Base-by-base conservation (phyloP, 805 yeast species). In the Priceomyces medius region DNA sequence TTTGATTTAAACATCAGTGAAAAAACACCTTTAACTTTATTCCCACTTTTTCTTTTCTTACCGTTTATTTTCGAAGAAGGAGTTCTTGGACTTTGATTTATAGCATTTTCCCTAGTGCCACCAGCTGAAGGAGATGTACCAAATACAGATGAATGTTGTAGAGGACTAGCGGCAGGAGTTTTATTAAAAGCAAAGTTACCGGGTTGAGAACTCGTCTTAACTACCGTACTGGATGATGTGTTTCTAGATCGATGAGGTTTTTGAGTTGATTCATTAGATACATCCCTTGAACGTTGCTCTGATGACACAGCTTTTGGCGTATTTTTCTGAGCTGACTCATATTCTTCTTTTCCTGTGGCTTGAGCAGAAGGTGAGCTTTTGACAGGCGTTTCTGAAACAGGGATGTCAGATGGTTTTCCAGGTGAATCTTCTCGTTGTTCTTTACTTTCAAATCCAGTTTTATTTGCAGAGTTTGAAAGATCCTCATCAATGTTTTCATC, bases 11-110 rank as follows among this genome's bases (percentile, higher is more conserved):
- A 73, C 72, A 75, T 71, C 43, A 66, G 77, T 2, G 81, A 63
- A 40, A 84, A 71, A 2, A 80, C 83, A 4, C 81, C 85, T 44
- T 77, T 76, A 42, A 81, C 75, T 42, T 78, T 71, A 45, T 70
- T 75, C 1, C 79, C 75, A 47, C 73, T 74, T 47, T 69, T 72
- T 40, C 73, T 58, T 35, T 48, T 53, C 29, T 48, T 46, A 12
- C 51, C 45, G 35, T 44, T 46, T 19, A 20, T 12, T 20, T 43
- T 46, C 5, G 60, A 58, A n/a, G 59, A 51, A 3, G 51, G 26
- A 7, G 34, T 38, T 9, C 41, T 24, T 13, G 55, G 41, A 26
- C 46, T 46, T 42, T 32, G 42, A 32, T 40, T 41, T 20, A 46
- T 38, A 3, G 53, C 53, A 34, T 50, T 48, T n/a, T 59, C 63